Conservation (phyloP, 2,329 filamentous ascomycete genomes). For the Fusarium udum region DNA sequence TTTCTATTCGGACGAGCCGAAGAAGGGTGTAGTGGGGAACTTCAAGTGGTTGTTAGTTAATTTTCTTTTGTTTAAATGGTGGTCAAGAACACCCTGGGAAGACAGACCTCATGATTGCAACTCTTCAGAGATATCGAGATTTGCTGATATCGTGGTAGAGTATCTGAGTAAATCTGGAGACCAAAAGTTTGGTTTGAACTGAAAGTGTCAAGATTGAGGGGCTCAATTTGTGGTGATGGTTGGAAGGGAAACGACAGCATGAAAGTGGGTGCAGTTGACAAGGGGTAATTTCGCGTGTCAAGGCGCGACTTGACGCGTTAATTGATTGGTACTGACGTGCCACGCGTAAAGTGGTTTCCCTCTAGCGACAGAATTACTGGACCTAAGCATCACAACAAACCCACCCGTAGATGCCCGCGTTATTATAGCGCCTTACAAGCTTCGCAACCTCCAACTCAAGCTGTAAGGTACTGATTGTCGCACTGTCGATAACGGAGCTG, state of each 20-base stretch:
- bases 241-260: constrained; percentile 33
- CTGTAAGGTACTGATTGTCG: not conserved
- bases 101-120: constrained; percentile 25
- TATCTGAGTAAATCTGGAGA: not conserved
- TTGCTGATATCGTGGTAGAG: constrained; percentile 12
- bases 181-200: constrained; percentile 6
- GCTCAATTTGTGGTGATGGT: constrained; percentile 29
- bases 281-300: constrained; percentile 41
- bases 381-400: fast-evolving
- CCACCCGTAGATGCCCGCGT: not conserved
- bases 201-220: constrained; percentile 35
- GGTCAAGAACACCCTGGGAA: not conserved
- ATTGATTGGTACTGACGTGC: constrained; percentile 50
- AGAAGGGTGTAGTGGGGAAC: constrained; percentile 85
- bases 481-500: not conserved
- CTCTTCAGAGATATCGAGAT: constrained; percentile 3
- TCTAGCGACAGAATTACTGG: not conserved
- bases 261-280: constrained; percentile 29
- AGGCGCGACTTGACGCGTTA: constrained; percentile 54
- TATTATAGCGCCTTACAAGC: constrained; percentile 26
- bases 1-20: constrained; percentile 67
- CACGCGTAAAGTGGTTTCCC: constrained; percentile 51
- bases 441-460: constrained; percentile 3
- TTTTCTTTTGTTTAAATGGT: not conserved
- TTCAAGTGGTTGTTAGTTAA: constrained; percentile 50